These are phyloP conservation scores for Fusarium sp. DNA, from an alignment of 2,329 filamentous ascomycete genomes.

Conservation along the genomic window DNA sequence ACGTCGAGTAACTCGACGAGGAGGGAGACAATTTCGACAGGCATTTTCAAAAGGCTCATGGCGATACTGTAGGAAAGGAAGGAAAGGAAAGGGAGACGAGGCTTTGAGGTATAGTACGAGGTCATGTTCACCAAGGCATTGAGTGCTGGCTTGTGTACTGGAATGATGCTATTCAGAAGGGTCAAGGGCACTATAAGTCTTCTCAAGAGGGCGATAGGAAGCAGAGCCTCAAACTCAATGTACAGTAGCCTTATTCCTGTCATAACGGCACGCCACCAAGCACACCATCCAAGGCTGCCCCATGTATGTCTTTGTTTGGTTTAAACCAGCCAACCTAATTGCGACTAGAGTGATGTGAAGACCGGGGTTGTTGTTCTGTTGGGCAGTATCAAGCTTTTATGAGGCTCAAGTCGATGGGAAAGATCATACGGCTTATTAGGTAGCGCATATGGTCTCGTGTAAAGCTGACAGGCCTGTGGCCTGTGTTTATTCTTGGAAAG, in stretches of 20 bases:
- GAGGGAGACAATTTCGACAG: constrained; percentile 73
- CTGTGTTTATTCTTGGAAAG: not conserved
- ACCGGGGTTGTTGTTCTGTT: not conserved
- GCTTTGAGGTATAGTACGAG: not conserved
- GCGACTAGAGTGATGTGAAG: not conserved
- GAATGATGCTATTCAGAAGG: constrained; percentile 21
- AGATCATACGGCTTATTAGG: not conserved
- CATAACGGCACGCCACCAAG: not conserved
- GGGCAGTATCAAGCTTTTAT: not conserved
- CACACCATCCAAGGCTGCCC: not conserved
- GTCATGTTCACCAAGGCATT: constrained; percentile 28
- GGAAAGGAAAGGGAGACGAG: constrained; percentile 3
- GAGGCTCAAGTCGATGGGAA: constrained; percentile 14
- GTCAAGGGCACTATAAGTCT: constrained; percentile 12
- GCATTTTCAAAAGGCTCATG: constrained; percentile 59
- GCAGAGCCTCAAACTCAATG: constrained; percentile 29
- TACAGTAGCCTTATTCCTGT: not conserved
- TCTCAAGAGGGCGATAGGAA: not conserved
- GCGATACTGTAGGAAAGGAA: constrained; percentile 48
- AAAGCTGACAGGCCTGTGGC: not conserved
- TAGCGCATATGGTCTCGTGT: not conserved
- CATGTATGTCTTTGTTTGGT: constrained; percentile 14
- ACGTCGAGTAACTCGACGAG: constrained; percentile 67
- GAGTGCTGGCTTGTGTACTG: not conserved
- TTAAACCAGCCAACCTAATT: not conserved